A percentile compares a stretch with the other conserved stretches of the same genome.
Conservation (phyloP, 2,329 filamentous ascomycete genomes). For the Arthrobotrys entomopaga region DNA sequence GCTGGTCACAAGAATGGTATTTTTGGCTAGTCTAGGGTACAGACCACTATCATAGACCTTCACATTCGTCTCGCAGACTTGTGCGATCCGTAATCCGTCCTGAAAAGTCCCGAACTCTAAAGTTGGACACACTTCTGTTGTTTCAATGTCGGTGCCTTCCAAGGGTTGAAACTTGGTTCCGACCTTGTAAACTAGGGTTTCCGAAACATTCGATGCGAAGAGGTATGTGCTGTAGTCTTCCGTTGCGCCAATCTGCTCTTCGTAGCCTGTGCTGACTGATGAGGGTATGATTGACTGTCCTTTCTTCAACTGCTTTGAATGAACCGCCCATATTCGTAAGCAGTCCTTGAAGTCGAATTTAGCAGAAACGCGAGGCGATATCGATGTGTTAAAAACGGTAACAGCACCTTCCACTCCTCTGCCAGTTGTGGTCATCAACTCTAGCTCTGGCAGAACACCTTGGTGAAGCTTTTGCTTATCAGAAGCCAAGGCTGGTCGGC, state of each 20-base stretch:
- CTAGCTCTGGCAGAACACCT: slow-evolving; percentile 69
- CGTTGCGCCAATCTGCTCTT: slow-evolving; percentile 62
- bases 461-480: slow-evolving; percentile 65
- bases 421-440: slow-evolving; percentile 72
- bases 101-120: slow-evolving; percentile 86
- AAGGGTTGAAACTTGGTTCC: slow-evolving; percentile 78
- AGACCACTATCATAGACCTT: slow-evolving; percentile 88
- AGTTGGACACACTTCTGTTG: slow-evolving; percentile 75
- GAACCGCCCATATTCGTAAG: slow-evolving; percentile 81
- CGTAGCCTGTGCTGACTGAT: slow-evolving; percentile 56
- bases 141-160: slow-evolving; percentile 86
- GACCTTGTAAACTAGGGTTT: slow-evolving; percentile 67
- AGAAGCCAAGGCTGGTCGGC: slow-evolving; percentile 66
- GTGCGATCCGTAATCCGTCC: slow-evolving; percentile 82
- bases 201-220: slow-evolving; percentile 75
- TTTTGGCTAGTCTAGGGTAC: slow-evolving; percentile 61
- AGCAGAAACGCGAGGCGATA: slow-evolving; percentile 77
- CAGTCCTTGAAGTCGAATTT: slow-evolving; percentile 78
- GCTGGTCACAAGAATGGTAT: slow-evolving; percentile 43
- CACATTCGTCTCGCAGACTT: slow-evolving; percentile 86
- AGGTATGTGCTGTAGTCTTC: slow-evolving; percentile 80
- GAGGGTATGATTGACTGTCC: slow-evolving; percentile 57
- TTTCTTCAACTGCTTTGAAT: slow-evolving; percentile 71
- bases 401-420: slow-evolving; percentile 74
- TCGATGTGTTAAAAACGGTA: slow-evolving; percentile 78